Percentiles rank a stretch among this genome's conserved stretches.
Conservation (phyloP, 2,329 filamentous ascomycete genomes). For the Monilinia polystroma region DNA sequence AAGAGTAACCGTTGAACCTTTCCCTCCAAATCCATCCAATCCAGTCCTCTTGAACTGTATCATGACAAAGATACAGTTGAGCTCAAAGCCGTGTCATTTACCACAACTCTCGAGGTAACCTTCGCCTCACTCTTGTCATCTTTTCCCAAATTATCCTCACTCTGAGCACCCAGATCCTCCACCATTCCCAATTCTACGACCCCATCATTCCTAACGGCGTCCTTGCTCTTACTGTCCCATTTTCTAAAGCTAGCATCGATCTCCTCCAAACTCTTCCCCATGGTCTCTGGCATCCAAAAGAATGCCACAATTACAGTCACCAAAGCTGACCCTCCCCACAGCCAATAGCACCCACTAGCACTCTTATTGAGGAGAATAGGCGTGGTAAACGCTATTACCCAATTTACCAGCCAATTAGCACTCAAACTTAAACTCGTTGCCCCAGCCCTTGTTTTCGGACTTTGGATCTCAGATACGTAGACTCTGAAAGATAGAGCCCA, state of each 20-base stretch:
- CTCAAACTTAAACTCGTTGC: constrained; percentile 53
- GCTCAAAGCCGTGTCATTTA: background rate
- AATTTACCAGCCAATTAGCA: constrained; percentile 44
- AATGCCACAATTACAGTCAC: constrained; percentile 28
- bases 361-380: constrained; percentile 37
- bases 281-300: constrained; percentile 39
- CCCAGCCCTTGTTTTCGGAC: constrained; percentile 52
- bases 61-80: background rate
- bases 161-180: background rate
- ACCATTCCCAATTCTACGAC: background rate
- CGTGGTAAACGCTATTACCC: constrained; percentile 41
- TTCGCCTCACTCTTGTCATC: background rate
- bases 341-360: constrained; percentile 35
- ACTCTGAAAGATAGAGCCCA: constrained; percentile 58
- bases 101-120: background rate
- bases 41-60: background rate
- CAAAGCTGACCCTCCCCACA: constrained; percentile 44
- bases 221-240: constrained; percentile 1
- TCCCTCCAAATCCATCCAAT: background rate
- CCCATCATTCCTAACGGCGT: background rate
- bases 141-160: background rate
- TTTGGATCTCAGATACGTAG: constrained; percentile 59
- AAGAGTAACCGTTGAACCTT: background rate
- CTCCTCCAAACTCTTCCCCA: constrained; percentile 32
- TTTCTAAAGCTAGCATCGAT: constrained; percentile 31